phyloP scores from a whole-genome alignment of 257 asterid genomes.

The Cordia subcordata region DNA sequence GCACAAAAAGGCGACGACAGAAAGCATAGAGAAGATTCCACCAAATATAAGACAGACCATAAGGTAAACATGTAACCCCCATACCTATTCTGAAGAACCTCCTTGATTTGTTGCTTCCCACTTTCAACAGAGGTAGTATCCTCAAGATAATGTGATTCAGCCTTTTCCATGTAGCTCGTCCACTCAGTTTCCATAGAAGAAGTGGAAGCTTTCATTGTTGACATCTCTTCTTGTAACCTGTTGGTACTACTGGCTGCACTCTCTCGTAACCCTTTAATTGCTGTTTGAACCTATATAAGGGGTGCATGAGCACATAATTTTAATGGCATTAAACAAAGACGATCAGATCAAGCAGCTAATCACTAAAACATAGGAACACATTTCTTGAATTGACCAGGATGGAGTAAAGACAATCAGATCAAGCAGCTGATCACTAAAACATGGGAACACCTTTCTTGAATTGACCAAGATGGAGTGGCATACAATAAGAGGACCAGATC shows the following conservation, averaged over 20 bases:
- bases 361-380: neutral
- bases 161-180: constrained; percentile 50
- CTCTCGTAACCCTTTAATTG: constrained; percentile 73
- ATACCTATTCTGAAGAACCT: constrained; percentile 67
- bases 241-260: constrained; percentile 68
- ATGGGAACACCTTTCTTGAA: neutral
- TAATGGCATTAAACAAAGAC: neutral
- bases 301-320: neutral
- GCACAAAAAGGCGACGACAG: neutral
- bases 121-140: constrained; percentile 66
- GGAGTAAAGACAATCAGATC: neutral
- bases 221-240: constrained; percentile 82
- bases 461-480: neutral
- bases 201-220: constrained; percentile 68
- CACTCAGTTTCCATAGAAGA: constrained; percentile 66
- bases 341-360: constrained; percentile 1
- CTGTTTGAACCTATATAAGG: constrained; percentile 59
- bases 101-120: constrained; percentile 66
- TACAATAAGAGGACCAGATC: no score
- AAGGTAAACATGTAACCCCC: constrained; percentile 1
- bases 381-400: neutral
- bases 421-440: neutral
- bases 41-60: neutral
- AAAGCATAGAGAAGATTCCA: constrained; percentile 5
- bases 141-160: constrained; percentile 67